Percentiles rank a stretch among this genome's conserved stretches.
Evolutionary conservation across 73 alveolate genomes (phyloP).

Genomic region (Uronychia binucleata): DNA sequence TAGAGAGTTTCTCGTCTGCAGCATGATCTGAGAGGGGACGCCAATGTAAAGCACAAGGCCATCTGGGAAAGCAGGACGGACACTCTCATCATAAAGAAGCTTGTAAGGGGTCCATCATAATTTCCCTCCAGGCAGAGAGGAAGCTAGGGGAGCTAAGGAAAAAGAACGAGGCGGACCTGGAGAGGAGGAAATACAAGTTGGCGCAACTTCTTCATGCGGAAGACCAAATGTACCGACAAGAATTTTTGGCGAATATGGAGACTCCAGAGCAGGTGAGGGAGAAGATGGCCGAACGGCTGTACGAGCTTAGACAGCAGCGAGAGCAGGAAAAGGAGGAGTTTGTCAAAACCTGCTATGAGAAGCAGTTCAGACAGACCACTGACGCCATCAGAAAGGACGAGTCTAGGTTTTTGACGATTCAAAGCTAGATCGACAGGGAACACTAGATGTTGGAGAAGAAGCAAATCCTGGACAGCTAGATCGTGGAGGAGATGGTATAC

Average conservation of each 20-base stretch:
- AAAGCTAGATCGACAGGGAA: conserved; percentile 61
- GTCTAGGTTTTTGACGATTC: conserved; percentile 45
- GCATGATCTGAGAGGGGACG: conserved; percentile 53
- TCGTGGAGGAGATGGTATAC: conserved; percentile 61
- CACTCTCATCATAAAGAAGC: conserved; percentile 32
- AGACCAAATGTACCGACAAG: conserved; percentile 46
- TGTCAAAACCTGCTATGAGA: conserved; percentile 21
- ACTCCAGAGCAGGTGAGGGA: conserved; percentile 69
- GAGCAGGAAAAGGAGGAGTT: conserved; percentile 41
- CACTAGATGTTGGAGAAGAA: conserved; percentile 62
- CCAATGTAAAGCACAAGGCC: conserved; percentile 51
- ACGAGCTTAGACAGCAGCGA: conserved; percentile 33
- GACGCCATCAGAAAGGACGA: conserved; percentile 70
- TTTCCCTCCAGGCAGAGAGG: conserved; percentile 16
- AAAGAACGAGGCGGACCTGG: conserved; percentile 32
- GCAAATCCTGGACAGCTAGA: conserved; percentile 16
- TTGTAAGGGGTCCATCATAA: conserved; percentile 3
- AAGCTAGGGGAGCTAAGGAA: too few species aligned
- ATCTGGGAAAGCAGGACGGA: conserved; percentile 56
- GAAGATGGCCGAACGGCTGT: conserved; percentile 58
- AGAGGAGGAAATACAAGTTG: conserved; percentile 43
- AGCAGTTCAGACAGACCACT: conserved; percentile 45
- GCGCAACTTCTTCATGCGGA: conserved; percentile 34
- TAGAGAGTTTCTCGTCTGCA: too few species aligned
- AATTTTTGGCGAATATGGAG: conserved; percentile 56